Conservation (phyloP, 768 basidiomycete species). For the Boletus rubropictus region DNA sequence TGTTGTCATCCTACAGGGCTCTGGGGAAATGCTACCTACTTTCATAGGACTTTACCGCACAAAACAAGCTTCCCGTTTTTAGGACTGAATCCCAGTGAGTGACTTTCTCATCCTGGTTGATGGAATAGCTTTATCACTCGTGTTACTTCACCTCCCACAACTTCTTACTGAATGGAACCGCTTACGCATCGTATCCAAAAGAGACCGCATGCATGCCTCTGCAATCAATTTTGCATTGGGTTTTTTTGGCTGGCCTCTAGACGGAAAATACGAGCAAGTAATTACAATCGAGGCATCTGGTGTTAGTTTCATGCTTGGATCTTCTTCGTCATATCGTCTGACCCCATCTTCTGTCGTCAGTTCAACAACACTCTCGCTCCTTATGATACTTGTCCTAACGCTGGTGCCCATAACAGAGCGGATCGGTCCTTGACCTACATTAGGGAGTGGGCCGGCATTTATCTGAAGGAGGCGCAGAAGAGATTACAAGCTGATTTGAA, state of each 20-base stretch:
- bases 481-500: slow-evolving; percentile 53
- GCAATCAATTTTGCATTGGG: slow-evolving; percentile 66
- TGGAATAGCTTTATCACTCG: neutral
- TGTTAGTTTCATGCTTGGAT: slow-evolving; percentile 36
- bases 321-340: neutral
- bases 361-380: slow-evolving; percentile 86
- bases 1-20: slow-evolving; percentile 4
- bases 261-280: slow-evolving; percentile 68
- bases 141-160: neutral
- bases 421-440: slow-evolving; percentile 57
- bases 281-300: slow-evolving; percentile 64
- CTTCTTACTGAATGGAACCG: neutral
- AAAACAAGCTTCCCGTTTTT: slow-evolving; percentile 67
- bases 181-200: slow-evolving; percentile 22
- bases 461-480: slow-evolving; percentile 59
- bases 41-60: slow-evolving; percentile 52
- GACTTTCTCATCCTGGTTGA: neutral
- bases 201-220: slow-evolving; percentile 68
- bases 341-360: slow-evolving; percentile 23
- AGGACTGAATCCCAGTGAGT: slow-evolving; percentile 69
- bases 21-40: slow-evolving; percentile 14
- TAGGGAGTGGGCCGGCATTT: slow-evolving; percentile 61
- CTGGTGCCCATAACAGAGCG: slow-evolving; percentile 39
- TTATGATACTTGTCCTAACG: slow-evolving; percentile 76
- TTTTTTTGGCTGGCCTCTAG: slow-evolving; percentile 71